These are phyloP conservation scores for Lenzites betulinus DNA, from an alignment of 768 basidiomycete species.

Conservation along the genomic window DNA sequence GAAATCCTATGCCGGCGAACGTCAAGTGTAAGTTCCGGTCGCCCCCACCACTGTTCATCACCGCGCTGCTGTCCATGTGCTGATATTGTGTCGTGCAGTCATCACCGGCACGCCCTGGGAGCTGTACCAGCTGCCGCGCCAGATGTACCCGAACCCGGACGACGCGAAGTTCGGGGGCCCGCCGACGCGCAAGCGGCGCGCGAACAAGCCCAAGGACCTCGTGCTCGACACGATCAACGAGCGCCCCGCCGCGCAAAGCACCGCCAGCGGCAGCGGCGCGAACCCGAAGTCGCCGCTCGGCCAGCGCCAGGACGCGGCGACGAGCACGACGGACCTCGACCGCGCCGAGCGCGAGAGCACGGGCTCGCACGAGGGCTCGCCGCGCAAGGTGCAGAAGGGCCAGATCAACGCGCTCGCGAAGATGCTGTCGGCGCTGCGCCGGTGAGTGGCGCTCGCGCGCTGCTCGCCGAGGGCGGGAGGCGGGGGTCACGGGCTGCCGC, in stretches of 20 bases:
- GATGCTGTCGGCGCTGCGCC: slow-evolving; percentile 83
- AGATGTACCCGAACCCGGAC: slow-evolving; percentile 58
- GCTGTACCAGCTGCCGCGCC: slow-evolving; percentile 67
- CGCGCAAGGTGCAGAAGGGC: slow-evolving; percentile 83
- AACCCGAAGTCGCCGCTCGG: slow-evolving; percentile 49
- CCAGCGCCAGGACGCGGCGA: slow-evolving; percentile 61
- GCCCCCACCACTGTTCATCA: not conserved
- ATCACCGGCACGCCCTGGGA: slow-evolving; percentile 81
- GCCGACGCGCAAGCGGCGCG: slow-evolving; percentile 60
- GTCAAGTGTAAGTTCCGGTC: slow-evolving; percentile 69
- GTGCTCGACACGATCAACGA: slow-evolving; percentile 77
- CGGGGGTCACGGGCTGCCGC: too few relatives aligned
- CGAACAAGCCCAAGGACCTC: slow-evolving; percentile 58
- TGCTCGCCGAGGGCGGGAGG: too few relatives aligned
- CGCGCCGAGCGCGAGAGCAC: slow-evolving; percentile 36
- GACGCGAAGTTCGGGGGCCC: slow-evolving; percentile 63
- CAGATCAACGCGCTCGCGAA: slow-evolving; percentile 90
- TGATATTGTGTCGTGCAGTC: slow-evolving; percentile 43
- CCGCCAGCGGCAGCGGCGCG: slow-evolving; percentile 39
- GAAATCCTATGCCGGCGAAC: slow-evolving; percentile 45
- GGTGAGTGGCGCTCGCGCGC: slow-evolving; percentile 38
- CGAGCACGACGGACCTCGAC: slow-evolving; percentile 72
- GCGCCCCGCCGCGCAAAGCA: slow-evolving; percentile 45
- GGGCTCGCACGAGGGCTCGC: slow-evolving; percentile 42
- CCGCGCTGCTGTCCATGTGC: slow-evolving; percentile 3